Conservation (phyloP, 495 filamentous ascomycete genomes). For the Polyplosphaeria fusca region DNA sequence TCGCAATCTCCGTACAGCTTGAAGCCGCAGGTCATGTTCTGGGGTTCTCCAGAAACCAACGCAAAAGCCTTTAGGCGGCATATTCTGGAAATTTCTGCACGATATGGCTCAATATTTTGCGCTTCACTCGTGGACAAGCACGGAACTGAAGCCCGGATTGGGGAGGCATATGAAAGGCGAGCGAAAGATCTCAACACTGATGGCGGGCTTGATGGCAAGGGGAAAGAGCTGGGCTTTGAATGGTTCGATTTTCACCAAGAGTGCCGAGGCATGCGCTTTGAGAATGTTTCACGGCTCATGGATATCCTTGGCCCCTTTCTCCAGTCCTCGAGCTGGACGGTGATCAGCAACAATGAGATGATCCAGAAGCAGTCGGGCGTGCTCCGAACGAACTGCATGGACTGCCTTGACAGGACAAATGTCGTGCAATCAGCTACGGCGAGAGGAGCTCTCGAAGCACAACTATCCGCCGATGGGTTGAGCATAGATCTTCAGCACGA, state of each 20-base stretch:
- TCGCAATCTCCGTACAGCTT: slow-evolving; percentile 90
- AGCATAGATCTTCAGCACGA: slow-evolving; percentile 65
- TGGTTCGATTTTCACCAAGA: slow-evolving; percentile 96
- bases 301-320: slow-evolving; percentile 63
- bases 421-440: slow-evolving; percentile 87
- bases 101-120: slow-evolving; percentile 74
- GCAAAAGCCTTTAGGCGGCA: slow-evolving; percentile 73
- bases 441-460: slow-evolving; percentile 68
- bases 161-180: slow-evolving; percentile 68
- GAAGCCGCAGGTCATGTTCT: slow-evolving; percentile 78
- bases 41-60: slow-evolving; percentile 74
- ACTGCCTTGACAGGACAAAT: slow-evolving; percentile 91
- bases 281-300: slow-evolving; percentile 79
- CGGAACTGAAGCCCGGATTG: slow-evolving; percentile 72
- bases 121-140: slow-evolving; percentile 85
- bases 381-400: slow-evolving; percentile 93
- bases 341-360: slow-evolving; percentile 40
- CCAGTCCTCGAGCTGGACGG: slow-evolving; percentile 56
- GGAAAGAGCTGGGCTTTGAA: slow-evolving; percentile 63
- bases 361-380: slow-evolving; percentile 63
- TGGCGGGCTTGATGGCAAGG: slow-evolving; percentile 51
- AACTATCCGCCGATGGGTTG: slow-evolving; percentile 70
- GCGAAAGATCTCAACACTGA: slow-evolving; percentile 61
- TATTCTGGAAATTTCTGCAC: slow-evolving; percentile 60
- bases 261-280: slow-evolving; percentile 95